Conservation (phyloP, 202 grass and related monocot species). For the Thinopyrum obtusiflorum region DNA sequence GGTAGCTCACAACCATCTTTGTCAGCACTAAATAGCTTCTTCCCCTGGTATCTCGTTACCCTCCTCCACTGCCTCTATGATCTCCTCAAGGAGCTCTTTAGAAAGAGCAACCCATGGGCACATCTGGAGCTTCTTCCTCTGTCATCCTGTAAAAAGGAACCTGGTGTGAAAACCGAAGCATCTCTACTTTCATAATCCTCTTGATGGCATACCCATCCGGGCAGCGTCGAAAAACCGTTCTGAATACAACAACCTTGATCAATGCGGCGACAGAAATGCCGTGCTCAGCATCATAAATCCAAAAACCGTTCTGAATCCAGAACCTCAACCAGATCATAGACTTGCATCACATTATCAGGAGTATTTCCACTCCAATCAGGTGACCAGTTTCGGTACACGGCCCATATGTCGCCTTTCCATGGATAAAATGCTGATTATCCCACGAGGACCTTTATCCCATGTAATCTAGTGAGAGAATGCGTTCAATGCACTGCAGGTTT, state of each 20-base stretch:
- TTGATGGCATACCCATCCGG: slow-evolving; percentile 28
- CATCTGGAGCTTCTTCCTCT: slow-evolving; percentile 60
- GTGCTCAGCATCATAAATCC: slow-evolving; percentile 60
- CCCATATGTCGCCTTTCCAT: slow-evolving; percentile 79
- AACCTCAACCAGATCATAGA: slow-evolving; percentile 71
- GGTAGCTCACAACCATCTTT: too few species aligned
- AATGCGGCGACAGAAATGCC: slow-evolving; percentile 55
- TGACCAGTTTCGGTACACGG: slow-evolving; percentile 75
- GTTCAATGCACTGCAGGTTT: slow-evolving; percentile 56
- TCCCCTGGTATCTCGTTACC: too few species aligned
- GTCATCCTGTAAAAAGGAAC: slow-evolving; percentile 69
- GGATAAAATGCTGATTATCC: slow-evolving; percentile 64
- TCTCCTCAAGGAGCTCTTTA: slow-evolving; percentile 50
- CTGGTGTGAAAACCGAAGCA: slow-evolving; percentile 82
- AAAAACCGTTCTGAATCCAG: too few species aligned
- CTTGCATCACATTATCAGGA: slow-evolving; percentile 55
- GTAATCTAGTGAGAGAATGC: slow-evolving; percentile 80
- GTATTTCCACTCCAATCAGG: slow-evolving; percentile 62
- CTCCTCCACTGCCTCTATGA: slow-evolving; percentile 16
- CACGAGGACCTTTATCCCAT: slow-evolving; percentile 66
- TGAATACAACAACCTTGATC: slow-evolving; percentile 56
- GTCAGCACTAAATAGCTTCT: too few species aligned
- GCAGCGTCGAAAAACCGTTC: slow-evolving; percentile 49
- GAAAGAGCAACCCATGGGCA: slow-evolving; percentile 60
- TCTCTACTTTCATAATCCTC: slow-evolving; percentile 70